Evolutionary conservation across 2,329 filamentous ascomycete species (phyloP).

Genomic region (Arthrobotrys entomopaga): DNA sequence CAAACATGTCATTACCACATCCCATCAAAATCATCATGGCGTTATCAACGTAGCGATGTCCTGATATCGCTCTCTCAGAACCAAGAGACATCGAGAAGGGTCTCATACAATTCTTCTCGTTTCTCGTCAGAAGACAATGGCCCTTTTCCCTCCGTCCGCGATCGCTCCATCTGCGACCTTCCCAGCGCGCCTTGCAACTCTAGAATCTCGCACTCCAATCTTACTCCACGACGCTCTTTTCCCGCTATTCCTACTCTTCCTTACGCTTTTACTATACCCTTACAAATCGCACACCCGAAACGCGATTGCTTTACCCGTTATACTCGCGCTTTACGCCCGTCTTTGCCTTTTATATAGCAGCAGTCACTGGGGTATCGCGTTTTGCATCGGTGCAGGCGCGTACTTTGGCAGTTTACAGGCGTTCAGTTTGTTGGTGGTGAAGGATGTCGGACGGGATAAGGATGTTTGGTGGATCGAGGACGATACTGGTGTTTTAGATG

Average conservation of each 20-base stretch:
- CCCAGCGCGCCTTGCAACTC: slow-evolving; percentile 31
- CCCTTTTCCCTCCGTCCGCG: slow-evolving; percentile 28
- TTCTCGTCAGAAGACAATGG: neutral
- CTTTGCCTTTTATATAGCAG: slow-evolving; percentile 33
- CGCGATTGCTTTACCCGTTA: slow-evolving; percentile 39
- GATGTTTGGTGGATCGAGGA: slow-evolving; percentile 35
- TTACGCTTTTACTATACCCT: slow-evolving; percentile 34
- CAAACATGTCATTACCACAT: neutral
- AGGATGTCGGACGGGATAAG: slow-evolving; percentile 43
- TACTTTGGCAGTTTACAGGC: slow-evolving; percentile 43
- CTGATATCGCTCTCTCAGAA: neutral
- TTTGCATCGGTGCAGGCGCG: slow-evolving; percentile 43
- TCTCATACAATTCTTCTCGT: too few species aligned
- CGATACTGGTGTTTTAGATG: slow-evolving; percentile 11
- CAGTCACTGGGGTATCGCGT: slow-evolving; percentile 52
- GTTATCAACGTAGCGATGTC: neutral
- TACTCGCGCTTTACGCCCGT: slow-evolving; percentile 39
- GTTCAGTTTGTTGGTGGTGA: slow-evolving; percentile 46
- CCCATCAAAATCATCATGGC: neutral
- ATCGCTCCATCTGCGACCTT: slow-evolving; percentile 29
- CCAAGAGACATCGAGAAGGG: neutral
- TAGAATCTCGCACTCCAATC: slow-evolving; percentile 24
- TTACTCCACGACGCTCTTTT: slow-evolving; percentile 44
- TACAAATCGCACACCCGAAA: slow-evolving; percentile 39
- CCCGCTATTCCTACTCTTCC: slow-evolving; percentile 33